Base-by-base conservation (phyloP, 306 rosid species). In the Vicia villosa region DNA sequence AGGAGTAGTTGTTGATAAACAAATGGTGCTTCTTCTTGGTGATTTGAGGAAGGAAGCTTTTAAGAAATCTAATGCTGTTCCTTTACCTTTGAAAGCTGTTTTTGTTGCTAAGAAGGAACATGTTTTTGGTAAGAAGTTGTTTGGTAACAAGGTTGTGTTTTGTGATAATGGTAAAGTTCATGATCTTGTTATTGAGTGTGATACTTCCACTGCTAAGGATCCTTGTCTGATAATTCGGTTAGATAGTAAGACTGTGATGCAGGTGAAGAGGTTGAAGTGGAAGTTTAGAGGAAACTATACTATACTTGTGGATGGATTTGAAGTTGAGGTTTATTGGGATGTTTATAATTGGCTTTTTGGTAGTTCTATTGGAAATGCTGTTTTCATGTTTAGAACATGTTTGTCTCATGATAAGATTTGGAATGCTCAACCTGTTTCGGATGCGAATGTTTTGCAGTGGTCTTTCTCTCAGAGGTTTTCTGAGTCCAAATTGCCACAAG, bases 311-410 rank as follows among this genome's bases (percentile, higher is more conserved):
- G 97, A 95, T 81, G 97, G 97, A 16, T 79, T 86, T 71, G 87
- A 94, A 3, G 88, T 95, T 13, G 99, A 95, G 79, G 88, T 95
- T 51, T 85, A 87, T 77, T 95, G 99, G 99, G 99, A 95, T 81
- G 97, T 87, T 20, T 86, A 95, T 83, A 91, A 68, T 80, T 95
- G 99, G 99, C 95, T 95, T 54, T 95, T 91, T 52, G 81, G 91
- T 56, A 32, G 92, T 40, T 79, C 95, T 22, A 82, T 87, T 22
- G 97, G 96, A 66, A 86, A 72, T 79, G 97, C 96, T 57, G 96
- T 95, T 61, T 95, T 95, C 61, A 84, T 95, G 97, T 95, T 95
- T 85, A 89, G 90, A 79, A 89, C 99, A 56, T 84, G 92, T 73
- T 69, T 81, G 16, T 85, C 96, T 4, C 78, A 89, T 1, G 99